A percentile compares a stretch with the other conserved stretches of the same genome.
Conservation (phyloP, 257 asterid species). For the Solanum boliviense region DNA sequence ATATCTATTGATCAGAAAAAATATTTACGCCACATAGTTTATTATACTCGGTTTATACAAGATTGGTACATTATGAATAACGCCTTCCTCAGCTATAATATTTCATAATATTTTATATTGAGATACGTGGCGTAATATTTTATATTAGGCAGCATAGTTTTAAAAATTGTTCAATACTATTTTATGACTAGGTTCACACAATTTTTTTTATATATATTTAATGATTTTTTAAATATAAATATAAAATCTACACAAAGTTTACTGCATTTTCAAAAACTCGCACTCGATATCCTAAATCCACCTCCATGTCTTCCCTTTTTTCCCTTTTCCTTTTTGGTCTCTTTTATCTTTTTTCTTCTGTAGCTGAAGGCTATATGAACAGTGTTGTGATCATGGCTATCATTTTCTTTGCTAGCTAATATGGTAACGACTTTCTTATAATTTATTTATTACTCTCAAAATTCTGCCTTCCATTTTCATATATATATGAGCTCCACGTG, state of each 20-base stretch:
- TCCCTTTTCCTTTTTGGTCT: neutral
- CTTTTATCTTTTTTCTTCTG: neutral
- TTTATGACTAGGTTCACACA: neutral
- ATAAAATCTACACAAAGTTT: neutral
- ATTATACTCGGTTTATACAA: no score
- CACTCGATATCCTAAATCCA: no score
- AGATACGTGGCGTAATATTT: neutral
- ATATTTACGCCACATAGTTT: no score
- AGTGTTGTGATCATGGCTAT: neutral
- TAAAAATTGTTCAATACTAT: neutral
- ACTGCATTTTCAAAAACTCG: rapidly evolving
- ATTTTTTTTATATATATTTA: neutral
- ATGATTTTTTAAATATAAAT: neutral
- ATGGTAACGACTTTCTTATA: neutral
- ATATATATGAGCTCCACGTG: neutral
- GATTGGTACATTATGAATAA: neutral
- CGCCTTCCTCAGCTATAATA: no score
- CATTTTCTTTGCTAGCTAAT: neutral
- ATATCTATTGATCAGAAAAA: no score
- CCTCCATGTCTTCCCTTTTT: no score
- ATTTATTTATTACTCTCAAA: neutral
- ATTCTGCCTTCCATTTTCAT: neutral
- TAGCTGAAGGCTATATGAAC: neutral
- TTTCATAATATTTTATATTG: no score
- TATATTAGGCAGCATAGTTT: neutral